phyloP scores from a whole-genome alignment of 2,329 filamentous ascomycete genomes.

The Aureobasidium sp. region DNA sequence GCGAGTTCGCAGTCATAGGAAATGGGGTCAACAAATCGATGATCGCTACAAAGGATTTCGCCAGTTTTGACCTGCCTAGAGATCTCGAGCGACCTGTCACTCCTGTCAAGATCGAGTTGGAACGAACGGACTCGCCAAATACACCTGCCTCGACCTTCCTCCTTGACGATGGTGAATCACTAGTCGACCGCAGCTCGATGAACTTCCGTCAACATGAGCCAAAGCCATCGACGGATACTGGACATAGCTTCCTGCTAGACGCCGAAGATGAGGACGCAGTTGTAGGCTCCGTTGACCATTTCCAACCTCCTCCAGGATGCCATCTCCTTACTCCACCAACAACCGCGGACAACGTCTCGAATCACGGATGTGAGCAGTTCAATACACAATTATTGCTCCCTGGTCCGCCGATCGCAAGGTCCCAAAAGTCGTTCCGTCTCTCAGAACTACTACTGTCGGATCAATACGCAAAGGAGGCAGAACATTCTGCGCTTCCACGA shows the following conservation, averaged over 20 bases:
- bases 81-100: neutral
- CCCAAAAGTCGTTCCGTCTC: conserved; percentile 4
- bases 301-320: conserved; percentile 24
- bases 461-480: conserved; percentile 1
- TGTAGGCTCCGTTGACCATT: conserved; percentile 21
- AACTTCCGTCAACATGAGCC: conserved; percentile 15
- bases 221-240: conserved; percentile 20
- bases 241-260: conserved; percentile 43
- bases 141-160: conserved; percentile 37
- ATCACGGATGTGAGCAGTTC: neutral
- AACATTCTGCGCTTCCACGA: conserved; percentile 3
- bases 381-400: neutral
- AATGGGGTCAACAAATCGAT: neutral
- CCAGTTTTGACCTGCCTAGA: neutral
- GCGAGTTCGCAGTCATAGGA: neutral
- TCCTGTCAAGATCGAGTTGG: neutral
- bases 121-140: neutral
- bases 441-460: conserved; percentile 5
- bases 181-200: conserved; percentile 44
- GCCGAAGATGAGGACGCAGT: conserved; percentile 32
- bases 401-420: neutral
- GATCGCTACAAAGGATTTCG: conserved; percentile 6
- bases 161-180: conserved; percentile 45
- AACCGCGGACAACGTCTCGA: conserved; percentile 25
- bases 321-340: conserved; percentile 38